phyloP scores from a whole-genome alignment of 805 yeast genomes.

The Candida adriatica region DNA sequence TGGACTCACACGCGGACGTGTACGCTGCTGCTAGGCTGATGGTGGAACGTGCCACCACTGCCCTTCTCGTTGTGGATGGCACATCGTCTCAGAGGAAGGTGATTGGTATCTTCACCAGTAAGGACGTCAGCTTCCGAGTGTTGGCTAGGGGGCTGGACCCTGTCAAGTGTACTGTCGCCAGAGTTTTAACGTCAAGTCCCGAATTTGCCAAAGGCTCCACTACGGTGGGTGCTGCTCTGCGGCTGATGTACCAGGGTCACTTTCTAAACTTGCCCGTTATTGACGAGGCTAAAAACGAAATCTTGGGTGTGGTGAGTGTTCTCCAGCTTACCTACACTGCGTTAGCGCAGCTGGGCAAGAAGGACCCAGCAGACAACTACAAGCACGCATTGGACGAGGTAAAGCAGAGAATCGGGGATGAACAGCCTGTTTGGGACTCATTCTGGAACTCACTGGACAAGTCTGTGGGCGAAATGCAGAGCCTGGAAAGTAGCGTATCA shows the following conservation, averaged over 20 bases:
- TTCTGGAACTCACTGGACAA: conserved; percentile 28
- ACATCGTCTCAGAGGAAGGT: conserved; percentile 26
- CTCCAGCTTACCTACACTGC: conserved; percentile 37
- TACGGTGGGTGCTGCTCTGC: conserved; percentile 36
- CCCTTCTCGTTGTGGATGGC: conserved; percentile 33
- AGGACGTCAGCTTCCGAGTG: conserved; percentile 38
- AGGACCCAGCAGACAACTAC: conserved; percentile 17
- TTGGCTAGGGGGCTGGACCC: conserved; percentile 32
- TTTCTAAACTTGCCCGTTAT: conserved; percentile 37
- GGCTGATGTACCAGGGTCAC: conserved; percentile 41
- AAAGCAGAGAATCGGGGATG: conserved; percentile 19
- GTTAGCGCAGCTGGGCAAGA: conserved; percentile 28
- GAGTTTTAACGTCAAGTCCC: conserved; percentile 40
- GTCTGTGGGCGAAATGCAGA: conserved; percentile 23
- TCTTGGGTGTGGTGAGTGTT: conserved; percentile 38
- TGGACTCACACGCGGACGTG: conserved; percentile 32
- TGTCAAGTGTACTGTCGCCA: conserved; percentile 29
- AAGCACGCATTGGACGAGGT: conserved; percentile 19
- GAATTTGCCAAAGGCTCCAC: conserved; percentile 34
- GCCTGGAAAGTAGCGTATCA: conserved; percentile 19
- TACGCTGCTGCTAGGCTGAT: conserved; percentile 33
- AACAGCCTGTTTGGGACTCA: conserved; percentile 24
- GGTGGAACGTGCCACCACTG: conserved; percentile 33
- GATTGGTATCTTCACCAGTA: conserved; percentile 40
- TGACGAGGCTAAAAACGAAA: conserved; percentile 18